These are phyloP conservation scores for Hyphodiscus hymeniophilus DNA, from an alignment of 495 filamentous ascomycete species.

Conservation along the genomic window DNA sequence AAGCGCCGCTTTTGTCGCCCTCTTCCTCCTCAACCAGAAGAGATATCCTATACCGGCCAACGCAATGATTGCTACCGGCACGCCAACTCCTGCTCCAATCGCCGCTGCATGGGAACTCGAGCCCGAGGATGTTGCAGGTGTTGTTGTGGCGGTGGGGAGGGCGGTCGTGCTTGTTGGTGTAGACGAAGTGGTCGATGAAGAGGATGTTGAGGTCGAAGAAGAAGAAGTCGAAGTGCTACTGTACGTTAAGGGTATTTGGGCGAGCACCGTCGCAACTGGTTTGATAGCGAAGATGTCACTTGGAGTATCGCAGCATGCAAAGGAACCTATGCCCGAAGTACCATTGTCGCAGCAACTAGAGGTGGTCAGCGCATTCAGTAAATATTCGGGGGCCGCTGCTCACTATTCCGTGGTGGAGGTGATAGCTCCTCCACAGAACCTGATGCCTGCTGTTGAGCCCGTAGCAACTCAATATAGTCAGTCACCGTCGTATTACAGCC, in stretches of 20 bases:
- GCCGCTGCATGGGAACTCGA: background rate
- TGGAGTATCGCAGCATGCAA: slow-evolving; percentile 9
- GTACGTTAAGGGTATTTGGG: slow-evolving; percentile 3
- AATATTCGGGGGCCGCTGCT: background rate
- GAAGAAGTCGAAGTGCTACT: slow-evolving; percentile 1
- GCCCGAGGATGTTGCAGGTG: background rate
- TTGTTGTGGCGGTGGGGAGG: background rate
- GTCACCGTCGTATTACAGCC: background rate
- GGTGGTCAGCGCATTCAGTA: no score
- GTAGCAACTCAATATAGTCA: slow-evolving; percentile 3
- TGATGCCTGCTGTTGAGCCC: slow-evolving; percentile 4
- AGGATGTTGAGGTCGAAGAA: slow-evolving; percentile 1
- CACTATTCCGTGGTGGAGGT: slow-evolving; percentile 14
- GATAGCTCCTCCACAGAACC: slow-evolving; percentile 13
- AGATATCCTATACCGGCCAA: slow-evolving; percentile 4
- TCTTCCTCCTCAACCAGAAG: background rate
- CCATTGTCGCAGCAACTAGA: slow-evolving; percentile 16
- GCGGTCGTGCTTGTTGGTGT: background rate
- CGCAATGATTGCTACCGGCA: background rate
- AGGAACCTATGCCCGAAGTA: slow-evolving; percentile 6
- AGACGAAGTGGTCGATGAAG: no score
- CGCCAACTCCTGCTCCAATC: slow-evolving; percentile 7
- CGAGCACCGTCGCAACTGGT: slow-evolving; percentile 3
- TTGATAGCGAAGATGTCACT: slow-evolving; percentile 3
- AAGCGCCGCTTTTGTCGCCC: background rate